Conservation (phyloP, 805 yeast species). For the Aciculoconidium aculeatum region DNA sequence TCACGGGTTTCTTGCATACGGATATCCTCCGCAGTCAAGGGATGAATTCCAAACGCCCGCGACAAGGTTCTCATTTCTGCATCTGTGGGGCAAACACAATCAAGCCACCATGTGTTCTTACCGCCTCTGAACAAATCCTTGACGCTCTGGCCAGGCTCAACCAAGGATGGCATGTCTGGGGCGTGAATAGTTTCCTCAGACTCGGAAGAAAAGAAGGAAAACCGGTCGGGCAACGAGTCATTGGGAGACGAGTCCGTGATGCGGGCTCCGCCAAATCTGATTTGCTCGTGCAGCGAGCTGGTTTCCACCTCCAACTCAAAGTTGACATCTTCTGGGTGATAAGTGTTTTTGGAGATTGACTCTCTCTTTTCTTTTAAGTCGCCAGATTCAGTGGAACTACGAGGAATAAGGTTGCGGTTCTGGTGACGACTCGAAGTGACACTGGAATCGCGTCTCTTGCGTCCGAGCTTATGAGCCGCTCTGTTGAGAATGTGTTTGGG, state of each 20-base stretch:
- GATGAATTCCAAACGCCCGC: constrained; percentile 95
- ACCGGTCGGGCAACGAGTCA: constrained; percentile 48
- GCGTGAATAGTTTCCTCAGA: constrained; percentile 24
- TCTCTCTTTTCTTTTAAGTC: background rate
- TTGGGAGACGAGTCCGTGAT: constrained; percentile 21
- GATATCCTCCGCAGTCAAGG: constrained; percentile 96
- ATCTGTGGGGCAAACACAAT: constrained; percentile 90
- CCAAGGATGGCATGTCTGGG: constrained; percentile 21
- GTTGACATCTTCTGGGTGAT: background rate
- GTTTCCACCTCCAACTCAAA: constrained; percentile 2
- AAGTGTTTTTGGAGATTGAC: background rate
- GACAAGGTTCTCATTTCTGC: constrained; percentile 88
- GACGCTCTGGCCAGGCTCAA: constrained; percentile 15
- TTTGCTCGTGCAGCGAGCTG: constrained; percentile 25
- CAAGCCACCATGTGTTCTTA: constrained; percentile 49
- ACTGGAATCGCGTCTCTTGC: no score
- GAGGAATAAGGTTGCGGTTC: no score
- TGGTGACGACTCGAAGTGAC: no score
- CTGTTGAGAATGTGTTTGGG: no score
- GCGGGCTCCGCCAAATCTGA: constrained; percentile 35
- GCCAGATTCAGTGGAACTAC: no score
- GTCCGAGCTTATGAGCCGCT: no score
- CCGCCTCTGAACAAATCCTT: constrained; percentile 21
- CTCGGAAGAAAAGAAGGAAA: constrained; percentile 22
- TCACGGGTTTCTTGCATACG: constrained; percentile 96